Evolutionary conservation across 1,139 yeast species (phyloP), one percentile per base, ranked within the genome.

Genomic region (Blastobotrys elegans): DNA sequence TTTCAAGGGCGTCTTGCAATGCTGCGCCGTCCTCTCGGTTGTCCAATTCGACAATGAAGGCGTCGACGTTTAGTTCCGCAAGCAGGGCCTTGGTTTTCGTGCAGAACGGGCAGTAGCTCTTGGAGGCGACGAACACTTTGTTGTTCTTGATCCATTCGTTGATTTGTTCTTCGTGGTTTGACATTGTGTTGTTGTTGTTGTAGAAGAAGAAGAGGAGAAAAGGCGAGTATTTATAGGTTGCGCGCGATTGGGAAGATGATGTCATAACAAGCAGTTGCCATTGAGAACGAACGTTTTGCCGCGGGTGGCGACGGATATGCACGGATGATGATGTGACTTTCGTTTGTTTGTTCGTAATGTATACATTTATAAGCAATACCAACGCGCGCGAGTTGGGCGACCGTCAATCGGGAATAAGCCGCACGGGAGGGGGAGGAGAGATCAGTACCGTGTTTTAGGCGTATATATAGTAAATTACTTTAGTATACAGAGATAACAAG

Each of bases 71-170:
- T 27, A 47, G 48, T 43, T 51, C 29, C 45, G 53, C 40, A 21
- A 58, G 42, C 44, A 60, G 36, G 37, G 47, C 43, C 57, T 58
- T 59, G 42, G 64, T 57, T 22, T 47, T 49, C 13, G 37, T 36
- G 53, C 65, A 61, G 59, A 56, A 59, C 26, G 64, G 64, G 54
- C 63, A 59, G 46, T 70, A 71, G 17, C 46, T 43, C 75, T 89
- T 89, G 46, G 96, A 83, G 47, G 96, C 96, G 56, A 90, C 81
- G 65, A 89, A 87, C 50, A 90, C 71, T 52, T 82, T 80, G 70
- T 84, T 78, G 52, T 75, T 68, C 60, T 76, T 74, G 69, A 87
- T 84, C 61, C 84, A 73, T 43, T 71, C 66, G 66, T 43, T 43
- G 31, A 43, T 27, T 37, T 43, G 46, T 2, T 4, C 27, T 41